phyloP scores from a whole-genome alignment of 306 rosid genomes.

The Crataegus laevigata region DNA sequence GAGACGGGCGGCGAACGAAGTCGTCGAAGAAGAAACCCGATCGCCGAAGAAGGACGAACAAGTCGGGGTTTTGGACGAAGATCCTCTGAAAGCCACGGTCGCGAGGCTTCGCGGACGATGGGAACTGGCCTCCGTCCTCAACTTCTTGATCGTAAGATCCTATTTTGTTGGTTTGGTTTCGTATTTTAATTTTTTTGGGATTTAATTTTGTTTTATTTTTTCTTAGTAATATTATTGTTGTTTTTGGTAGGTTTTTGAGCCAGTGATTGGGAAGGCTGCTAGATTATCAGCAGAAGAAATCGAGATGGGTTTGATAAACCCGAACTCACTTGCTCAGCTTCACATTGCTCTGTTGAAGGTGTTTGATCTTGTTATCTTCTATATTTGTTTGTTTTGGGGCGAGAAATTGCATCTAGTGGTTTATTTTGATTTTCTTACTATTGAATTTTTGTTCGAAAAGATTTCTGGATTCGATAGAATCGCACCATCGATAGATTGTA shows the following conservation, averaged over 20 bases:
- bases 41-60: conserved; percentile 15
- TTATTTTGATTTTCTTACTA: background rate
- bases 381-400: background rate
- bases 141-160: conserved; percentile 57
- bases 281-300: conserved; percentile 64
- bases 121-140: conserved; percentile 85
- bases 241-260: conserved; percentile 56
- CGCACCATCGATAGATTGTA: background rate
- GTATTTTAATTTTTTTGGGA: background rate
- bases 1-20: conserved; percentile 7
- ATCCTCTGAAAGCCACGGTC: conserved; percentile 25
- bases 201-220: background rate
- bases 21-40: conserved; percentile 13
- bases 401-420: background rate
- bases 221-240: background rate
- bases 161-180: background rate
- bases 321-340: conserved; percentile 56
- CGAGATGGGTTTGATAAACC: conserved; percentile 62
- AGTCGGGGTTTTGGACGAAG: conserved; percentile 15
- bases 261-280: conserved; percentile 46
- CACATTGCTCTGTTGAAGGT: conserved; percentile 79
- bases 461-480: background rate
- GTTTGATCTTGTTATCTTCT: background rate
- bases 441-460: background rate
- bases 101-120: conserved; percentile 57